A percentile compares a stretch with the other conserved stretches of the same genome.
These are phyloP conservation scores for Colletotrichum ledebouriae DNA, from an alignment of 2,329 filamentous ascomycete species.

Conservation along the genomic window DNA sequence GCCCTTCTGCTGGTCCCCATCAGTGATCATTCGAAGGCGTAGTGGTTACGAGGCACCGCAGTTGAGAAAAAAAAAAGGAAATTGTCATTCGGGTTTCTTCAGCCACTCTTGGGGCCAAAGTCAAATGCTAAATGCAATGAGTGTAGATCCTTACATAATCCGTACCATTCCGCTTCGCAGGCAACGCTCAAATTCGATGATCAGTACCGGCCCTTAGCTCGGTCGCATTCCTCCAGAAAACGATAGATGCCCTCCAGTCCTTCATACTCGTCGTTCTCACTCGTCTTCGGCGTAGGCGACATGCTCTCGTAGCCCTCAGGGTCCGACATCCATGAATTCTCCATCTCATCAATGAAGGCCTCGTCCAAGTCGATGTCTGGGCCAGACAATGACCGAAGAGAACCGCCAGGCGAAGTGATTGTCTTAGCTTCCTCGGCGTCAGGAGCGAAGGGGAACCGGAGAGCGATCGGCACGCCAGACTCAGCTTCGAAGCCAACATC, in stretches of 20 bases:
- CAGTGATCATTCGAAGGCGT: background rate
- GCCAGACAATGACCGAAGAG: conserved; percentile 58
- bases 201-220: conserved; percentile 50
- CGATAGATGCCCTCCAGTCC: conserved; percentile 70
- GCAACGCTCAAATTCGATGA: background rate
- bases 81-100: conserved; percentile 38
- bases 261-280: conserved; percentile 64
- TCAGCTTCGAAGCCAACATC: conserved; percentile 79
- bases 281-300: conserved; percentile 58
- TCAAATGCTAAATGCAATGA: conserved; percentile 43
- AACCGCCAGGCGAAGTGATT: conserved; percentile 62
- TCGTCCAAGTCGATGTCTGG: conserved; percentile 54
- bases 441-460: conserved; percentile 90
- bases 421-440: conserved; percentile 51
- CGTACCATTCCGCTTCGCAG: conserved; percentile 9
- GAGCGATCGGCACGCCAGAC: conserved; percentile 78
- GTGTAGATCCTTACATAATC: conserved; percentile 42
- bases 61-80: conserved; percentile 38
- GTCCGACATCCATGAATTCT: conserved; percentile 64
- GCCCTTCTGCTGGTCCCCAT: too few relatives aligned
- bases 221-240: conserved; percentile 71
- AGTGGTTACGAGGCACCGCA: background rate
- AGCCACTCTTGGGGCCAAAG: conserved; percentile 15
- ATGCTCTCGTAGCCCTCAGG: conserved; percentile 64
- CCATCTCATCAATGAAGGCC: conserved; percentile 58